Evolutionary conservation across 75 land plant species (phyloP).

Genomic region (Picea glauca): DNA sequence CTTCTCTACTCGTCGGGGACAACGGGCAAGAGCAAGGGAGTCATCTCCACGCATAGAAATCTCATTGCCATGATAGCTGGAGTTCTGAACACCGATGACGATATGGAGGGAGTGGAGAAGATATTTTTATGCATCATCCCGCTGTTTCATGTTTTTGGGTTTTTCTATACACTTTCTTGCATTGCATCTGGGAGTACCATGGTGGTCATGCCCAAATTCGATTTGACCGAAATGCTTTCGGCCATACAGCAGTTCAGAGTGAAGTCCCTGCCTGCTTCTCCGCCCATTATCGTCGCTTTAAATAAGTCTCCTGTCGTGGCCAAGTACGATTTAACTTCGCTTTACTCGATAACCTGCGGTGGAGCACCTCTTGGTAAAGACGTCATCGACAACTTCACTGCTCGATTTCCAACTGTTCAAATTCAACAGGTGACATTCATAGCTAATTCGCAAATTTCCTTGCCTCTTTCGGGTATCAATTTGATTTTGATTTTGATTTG

Average conservation of each 20-base stretch:
- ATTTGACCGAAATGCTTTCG: conserved; percentile 45
- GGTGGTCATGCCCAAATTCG: conserved; percentile 49
- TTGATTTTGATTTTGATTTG: no score
- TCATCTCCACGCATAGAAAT: conserved; percentile 56
- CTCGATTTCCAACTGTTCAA: conserved; percentile 45
- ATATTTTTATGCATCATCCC: conserved; percentile 45
- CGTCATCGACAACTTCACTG: conserved; percentile 30
- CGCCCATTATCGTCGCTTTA: conserved; percentile 66
- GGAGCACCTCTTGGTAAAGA: conserved; percentile 81
- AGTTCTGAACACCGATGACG: not conserved
- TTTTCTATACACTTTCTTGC: not conserved
- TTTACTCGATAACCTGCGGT: conserved; percentile 35
- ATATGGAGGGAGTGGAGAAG: not conserved
- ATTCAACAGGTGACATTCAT: conserved; percentile 41
- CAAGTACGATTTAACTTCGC: conserved; percentile 53
- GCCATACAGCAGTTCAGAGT: conserved; percentile 43
- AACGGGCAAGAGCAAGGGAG: conserved; percentile 74
- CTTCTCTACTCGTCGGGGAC: conserved; percentile 92
- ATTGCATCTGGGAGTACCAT: not conserved
- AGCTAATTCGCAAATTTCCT: no score
- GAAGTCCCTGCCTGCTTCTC: conserved; percentile 58
- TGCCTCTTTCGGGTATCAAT: no score
- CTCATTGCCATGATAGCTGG: conserved; percentile 30
- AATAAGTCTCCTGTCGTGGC: conserved; percentile 42
- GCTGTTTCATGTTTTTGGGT: conserved; percentile 79